phyloP scores from a whole-genome alignment of 148 eudicot species.

The Arctostaphylos glauca region DNA sequence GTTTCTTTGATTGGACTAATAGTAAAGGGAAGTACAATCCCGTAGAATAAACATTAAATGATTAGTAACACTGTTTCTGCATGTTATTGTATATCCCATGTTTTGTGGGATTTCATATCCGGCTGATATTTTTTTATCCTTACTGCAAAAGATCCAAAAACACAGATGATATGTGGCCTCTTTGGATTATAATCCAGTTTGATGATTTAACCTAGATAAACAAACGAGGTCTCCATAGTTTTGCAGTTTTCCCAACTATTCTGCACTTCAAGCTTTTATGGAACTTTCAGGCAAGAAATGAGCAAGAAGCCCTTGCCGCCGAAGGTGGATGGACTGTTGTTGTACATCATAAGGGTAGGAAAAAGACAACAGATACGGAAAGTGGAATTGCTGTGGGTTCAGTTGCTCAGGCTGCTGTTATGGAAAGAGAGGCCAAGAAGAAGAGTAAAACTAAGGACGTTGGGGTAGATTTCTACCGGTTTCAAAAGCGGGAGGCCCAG shows the following conservation, averaged over 20 bases:
- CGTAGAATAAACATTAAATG: background rate
- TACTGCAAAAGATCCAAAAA: no score
- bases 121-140: no score
- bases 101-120: background rate
- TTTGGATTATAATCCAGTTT: background rate
- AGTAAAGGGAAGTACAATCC: background rate
- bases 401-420: constrained; percentile 74
- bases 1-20: background rate
- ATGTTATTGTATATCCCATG: background rate
- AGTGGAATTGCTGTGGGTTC: constrained; percentile 87
- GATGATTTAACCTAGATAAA: background rate
- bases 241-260: background rate
- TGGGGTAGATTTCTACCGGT: constrained; percentile 83
- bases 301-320: constrained; percentile 60
- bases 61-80: background rate
- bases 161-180: background rate
- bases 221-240: background rate
- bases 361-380: constrained; percentile 84
- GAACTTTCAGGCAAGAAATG: constrained; percentile 58
- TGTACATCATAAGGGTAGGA: constrained; percentile 78
- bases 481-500: constrained; percentile 83
- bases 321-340: constrained; percentile 98
- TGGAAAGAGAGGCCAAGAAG: constrained; percentile 73
- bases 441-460: constrained; percentile 52
- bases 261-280: constrained; percentile 6